Evolutionary conservation across 2,329 filamentous ascomycete species (phyloP), one percentile per base, ranked within the genome.

Genomic region (Colletotrichum godetiae): DNA sequence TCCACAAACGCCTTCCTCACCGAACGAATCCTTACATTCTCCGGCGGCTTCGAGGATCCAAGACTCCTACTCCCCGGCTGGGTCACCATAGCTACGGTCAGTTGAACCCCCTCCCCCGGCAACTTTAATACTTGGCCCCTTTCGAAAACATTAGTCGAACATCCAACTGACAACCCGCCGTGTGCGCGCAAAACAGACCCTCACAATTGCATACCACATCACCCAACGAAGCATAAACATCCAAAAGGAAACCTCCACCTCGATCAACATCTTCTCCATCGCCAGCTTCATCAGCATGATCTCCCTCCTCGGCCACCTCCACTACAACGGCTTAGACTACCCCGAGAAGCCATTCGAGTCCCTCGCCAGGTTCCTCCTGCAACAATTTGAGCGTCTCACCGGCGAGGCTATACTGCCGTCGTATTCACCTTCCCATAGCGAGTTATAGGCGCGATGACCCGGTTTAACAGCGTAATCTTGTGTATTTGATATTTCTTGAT

Each of bases 151-250:
- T 31, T 19, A 59, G 37, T 19, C 49, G 0, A n/a, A 63, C n/a
- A 27, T 24, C 12, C 12, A 31, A 27, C 53, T 69, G 29, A 68
- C 46, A 46, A 57, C 46, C 35, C 31, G 7, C 59, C 22, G 2
- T 42, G 5, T 69, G n/a, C 19, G 42, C 42, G 19, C 1, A 49
- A 49, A 49, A 12, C 77, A 93, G 91, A 93, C 91, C 55, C 84
- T 95, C 53, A 95, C 93, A 1, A 88, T 92, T 67, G 88, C 92
- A 76, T 95, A 95, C 82, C 93, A 95, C 80, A 86, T 93, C 74
- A 94, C 92, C 15, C 92, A 95, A 81, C 92, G 93, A 77, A 93
- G 93, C 79, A 93, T 94, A 80, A 94, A 92, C 78, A 95, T 95
- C 77, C 91, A 92, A 78, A 94, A 93, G 79, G 93, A 95, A 84